A percentile compares a stretch with the other conserved stretches of the same genome.
Conservation (phyloP, 306 rosid genomes). For the Vigna angularis region DNA sequence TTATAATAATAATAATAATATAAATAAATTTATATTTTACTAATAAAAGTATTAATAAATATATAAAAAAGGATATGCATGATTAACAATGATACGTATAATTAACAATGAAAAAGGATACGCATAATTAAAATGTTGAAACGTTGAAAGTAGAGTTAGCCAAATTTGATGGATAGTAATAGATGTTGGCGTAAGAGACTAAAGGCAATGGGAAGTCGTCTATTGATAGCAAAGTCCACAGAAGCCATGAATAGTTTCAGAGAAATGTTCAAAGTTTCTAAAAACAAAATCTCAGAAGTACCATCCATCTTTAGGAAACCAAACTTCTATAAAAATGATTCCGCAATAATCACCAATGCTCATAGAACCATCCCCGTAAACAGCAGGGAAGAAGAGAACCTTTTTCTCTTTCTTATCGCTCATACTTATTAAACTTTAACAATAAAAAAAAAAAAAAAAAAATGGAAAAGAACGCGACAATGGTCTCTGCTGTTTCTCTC, state of each 20-base stretch:
- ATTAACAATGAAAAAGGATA: background rate
- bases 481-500: constrained; percentile 55
- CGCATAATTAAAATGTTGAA: no score
- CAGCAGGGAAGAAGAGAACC: constrained; percentile 18
- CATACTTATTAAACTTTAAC: background rate
- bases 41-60: no score
- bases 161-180: background rate
- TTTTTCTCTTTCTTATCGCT: background rate
- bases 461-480: constrained; percentile 47
- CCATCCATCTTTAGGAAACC: constrained; percentile 14
- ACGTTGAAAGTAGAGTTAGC: constrained; percentile 3
- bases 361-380: constrained; percentile 33
- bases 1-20: no score
- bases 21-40: no score
- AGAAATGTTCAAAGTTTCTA: constrained; percentile 40
- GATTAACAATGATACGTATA: background rate
- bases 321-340: constrained; percentile 13
- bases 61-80: no score
- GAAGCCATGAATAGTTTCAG: constrained; percentile 1
- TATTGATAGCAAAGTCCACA: constrained; percentile 15
- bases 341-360: background rate
- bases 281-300: constrained; percentile 15
- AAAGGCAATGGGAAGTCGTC: background rate
- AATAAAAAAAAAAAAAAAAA: background rate
- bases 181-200: background rate